Evolutionary conservation across 768 basidiomycete genomes (phyloP).

Genomic region (Panaeolus cyanescens): DNA sequence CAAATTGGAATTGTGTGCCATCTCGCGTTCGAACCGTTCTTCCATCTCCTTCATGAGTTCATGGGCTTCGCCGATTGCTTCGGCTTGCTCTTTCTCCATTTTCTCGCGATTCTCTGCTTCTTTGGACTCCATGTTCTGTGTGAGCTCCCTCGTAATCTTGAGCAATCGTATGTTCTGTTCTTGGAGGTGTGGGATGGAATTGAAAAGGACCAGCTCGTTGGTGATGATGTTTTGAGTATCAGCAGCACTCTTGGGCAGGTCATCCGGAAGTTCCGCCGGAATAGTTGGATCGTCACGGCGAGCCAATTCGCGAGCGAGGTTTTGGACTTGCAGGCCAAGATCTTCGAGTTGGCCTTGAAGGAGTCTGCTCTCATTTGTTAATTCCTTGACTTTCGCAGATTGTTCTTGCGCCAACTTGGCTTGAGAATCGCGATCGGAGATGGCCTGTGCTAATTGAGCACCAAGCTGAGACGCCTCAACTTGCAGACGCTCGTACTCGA

Average conservation of each 20-base stretch:
- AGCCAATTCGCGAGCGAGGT: constrained; percentile 75
- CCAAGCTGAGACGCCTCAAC: constrained; percentile 81
- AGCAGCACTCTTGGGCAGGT: constrained; percentile 38
- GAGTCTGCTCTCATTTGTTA: constrained; percentile 62
- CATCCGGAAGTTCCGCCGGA: constrained; percentile 60
- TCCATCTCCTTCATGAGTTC: constrained; percentile 81
- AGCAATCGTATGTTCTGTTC: constrained; percentile 90
- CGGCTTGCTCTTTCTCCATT: constrained; percentile 73
- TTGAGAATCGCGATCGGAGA: constrained; percentile 74
- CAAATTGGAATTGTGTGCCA: constrained; percentile 65
- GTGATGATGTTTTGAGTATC: constrained; percentile 83
- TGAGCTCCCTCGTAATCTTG: constrained; percentile 81
- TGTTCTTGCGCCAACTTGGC: constrained; percentile 56
- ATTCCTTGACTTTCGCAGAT: constrained; percentile 62
- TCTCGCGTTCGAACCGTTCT: constrained; percentile 76
- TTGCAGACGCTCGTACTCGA: constrained; percentile 84
- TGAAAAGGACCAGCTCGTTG: constrained; percentile 86
- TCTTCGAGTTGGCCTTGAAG: constrained; percentile 79
- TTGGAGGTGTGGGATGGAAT: constrained; percentile 77
- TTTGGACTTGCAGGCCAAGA: constrained; percentile 82
- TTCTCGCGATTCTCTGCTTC: constrained; percentile 74
- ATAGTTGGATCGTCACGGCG: constrained; percentile 85
- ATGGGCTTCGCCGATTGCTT: constrained; percentile 86
- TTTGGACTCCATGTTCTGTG: constrained; percentile 80
- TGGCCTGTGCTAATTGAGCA: constrained; percentile 72